Base-by-base conservation (phyloP, 768 basidiomycete genomes). In the Pleurotus cornucopiae region DNA sequence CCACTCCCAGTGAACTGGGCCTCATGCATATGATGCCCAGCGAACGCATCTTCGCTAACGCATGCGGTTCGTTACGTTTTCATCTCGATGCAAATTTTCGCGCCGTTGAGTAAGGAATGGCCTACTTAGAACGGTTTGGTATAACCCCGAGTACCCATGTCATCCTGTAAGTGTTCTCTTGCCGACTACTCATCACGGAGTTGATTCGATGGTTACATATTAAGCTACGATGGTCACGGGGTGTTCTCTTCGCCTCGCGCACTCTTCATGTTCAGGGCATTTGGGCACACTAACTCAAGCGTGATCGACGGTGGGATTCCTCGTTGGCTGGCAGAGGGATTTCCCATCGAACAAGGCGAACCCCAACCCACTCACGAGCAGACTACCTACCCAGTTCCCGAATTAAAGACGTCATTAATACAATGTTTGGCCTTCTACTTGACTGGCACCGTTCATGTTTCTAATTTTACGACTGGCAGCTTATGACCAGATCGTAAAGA, bases 11-110 rank as follows among this genome's bases (percentile, higher is more conserved):
- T 66, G 80, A 85, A 53, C 77, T 95, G 3, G 90, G 89, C 11
- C 75, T 98, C 20, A 89, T 89, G 64, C 96, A 98, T 72, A 98
- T 98, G 94, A 85, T 98, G 80, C 97, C 97, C 14, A 71, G 76
- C 34, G 75, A 72, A 37, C 76, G 81, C 44, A 72, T 75, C 38
- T 98, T 98, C 69, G 85, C 87, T 21, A 76, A 81, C 55, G 86
- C 90, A 6, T 93, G 90, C 65, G 85, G 93, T 95, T 73, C 60
- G 88, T 26, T 56, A 49, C 45, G 26, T 52, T 44, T 11, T 39
- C 25, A 38, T 51, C 46, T 46, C 20, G 39, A 26, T 21, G 43
- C 21, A 54, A 37, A 52, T 13, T 25, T 25, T 7, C 37, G 16
- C 5, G 21, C 23, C 16, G 49, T 51, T 16, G 49, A 37, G n/a